Base-by-base conservation (phyloP, 2,329 filamentous ascomycete species). In the Sarocladium oryzae region DNA sequence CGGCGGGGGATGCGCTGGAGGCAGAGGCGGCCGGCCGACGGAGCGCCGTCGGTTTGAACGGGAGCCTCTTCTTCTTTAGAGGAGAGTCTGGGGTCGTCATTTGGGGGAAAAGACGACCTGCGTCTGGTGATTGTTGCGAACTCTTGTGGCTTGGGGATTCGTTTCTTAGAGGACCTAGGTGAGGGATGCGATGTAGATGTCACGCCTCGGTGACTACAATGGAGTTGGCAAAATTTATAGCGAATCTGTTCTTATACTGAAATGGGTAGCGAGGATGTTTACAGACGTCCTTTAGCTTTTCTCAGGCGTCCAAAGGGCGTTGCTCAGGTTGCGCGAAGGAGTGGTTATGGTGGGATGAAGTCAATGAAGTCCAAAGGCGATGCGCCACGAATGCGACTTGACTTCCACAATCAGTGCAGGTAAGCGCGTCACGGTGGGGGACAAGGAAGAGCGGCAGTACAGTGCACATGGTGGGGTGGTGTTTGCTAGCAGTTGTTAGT, bases 21-120 rank as follows among this genome's bases (percentile, higher is more conserved):
- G 59, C 62, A 2, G 66, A 60, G 21, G 55, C 56, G 2, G 62
- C 58, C 38, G 60, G 60, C 35, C 61, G 63, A 41, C 67, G 70
- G 55, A 71, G 61, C 18, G 67, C 72, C 2, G 74, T 77, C 11
- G 72, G 72, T 55, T 77, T 77, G 61, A 77, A 77, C 1, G 74
- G 75, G 1, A 77, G 68, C 54, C 67, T 69, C 58, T 70, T 70
- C 51, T 65, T 66, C 56, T 64, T 69, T 11, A 55, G 53, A 6
- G 58, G 54, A 28, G 60, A 55, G 15, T 61, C 56, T 20, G 57
- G 52, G 43, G 69, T 66, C 10, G 61, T 61, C 69, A 72, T 71
- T 43, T 45, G 21, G 21, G 11, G 21, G 35, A 37, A 15, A 37
- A 15, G 5, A 6, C 8, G 15, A 13, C n/a, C 15, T 40, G 35